These are phyloP conservation scores for Neurospora sp. DNA, from an alignment of 495 filamentous ascomycete species.

Conservation along the genomic window DNA sequence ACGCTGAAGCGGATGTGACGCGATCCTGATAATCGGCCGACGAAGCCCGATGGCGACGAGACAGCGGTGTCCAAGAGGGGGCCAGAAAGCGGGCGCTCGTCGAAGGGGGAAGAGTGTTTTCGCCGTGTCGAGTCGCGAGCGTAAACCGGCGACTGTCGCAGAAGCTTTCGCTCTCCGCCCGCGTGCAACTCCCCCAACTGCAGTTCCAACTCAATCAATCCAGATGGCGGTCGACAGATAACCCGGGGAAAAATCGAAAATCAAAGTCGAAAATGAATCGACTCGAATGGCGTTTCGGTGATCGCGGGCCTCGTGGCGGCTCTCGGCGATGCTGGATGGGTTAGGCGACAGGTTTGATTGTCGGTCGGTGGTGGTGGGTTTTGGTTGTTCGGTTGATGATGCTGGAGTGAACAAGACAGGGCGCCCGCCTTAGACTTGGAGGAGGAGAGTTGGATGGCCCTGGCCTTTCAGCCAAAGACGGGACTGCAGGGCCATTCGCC, in stretches of 20 bases:
- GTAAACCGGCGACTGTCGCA: constrained; percentile 9
- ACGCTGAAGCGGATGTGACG: background rate
- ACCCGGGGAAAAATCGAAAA: constrained; percentile 1
- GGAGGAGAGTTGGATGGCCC: background rate
- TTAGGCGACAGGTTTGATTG: constrained; percentile 3
- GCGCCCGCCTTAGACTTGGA: background rate
- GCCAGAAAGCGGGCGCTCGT: constrained; percentile 9
- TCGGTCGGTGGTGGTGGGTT: background rate
- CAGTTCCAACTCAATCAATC: constrained; percentile 10
- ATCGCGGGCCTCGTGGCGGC: constrained; percentile 19
- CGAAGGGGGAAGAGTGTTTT: constrained; percentile 20
- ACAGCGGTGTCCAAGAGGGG: constrained; percentile 5
- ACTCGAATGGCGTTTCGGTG: constrained; percentile 6
- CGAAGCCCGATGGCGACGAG: background rate
- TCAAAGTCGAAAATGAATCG: background rate
- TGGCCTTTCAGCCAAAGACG: background rate
- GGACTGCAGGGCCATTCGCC: background rate
- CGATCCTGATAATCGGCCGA: background rate
- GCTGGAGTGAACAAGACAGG: constrained; percentile 8
- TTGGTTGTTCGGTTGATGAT: constrained; percentile 18
- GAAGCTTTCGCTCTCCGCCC: constrained; percentile 3
- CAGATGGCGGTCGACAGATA: constrained; percentile 8
- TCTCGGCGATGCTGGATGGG: constrained; percentile 17
- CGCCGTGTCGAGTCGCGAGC: constrained; percentile 27
- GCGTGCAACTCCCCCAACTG: background rate